A percentile compares a stretch with the other conserved stretches of the same genome.
Evolutionary conservation across 2,329 filamentous ascomycete species (phyloP).

Genomic region (Aspergillus glaucus): DNA sequence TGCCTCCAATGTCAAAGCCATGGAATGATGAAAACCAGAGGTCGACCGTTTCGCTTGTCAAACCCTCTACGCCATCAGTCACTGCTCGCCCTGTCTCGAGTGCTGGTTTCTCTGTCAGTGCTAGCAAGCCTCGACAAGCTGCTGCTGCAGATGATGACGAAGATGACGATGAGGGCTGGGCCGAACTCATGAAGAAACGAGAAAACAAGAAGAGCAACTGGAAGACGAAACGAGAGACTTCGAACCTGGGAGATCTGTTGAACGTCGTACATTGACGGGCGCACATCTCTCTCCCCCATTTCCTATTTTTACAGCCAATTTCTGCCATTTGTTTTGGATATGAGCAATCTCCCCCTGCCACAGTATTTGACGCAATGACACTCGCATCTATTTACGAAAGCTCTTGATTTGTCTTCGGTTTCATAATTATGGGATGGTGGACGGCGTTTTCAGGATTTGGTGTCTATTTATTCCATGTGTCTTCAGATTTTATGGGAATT

Average conservation of each 20-base stretch:
- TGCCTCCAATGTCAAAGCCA: constrained; percentile 26
- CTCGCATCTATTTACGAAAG: neutral
- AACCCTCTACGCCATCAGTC: constrained; percentile 20
- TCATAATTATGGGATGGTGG: neutral
- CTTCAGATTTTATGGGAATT: neutral
- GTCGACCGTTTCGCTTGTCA: constrained; percentile 13
- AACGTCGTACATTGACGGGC: constrained; percentile 29
- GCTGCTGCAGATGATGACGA: constrained; percentile 34
- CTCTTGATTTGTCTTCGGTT: neutral
- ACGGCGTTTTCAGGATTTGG: neutral
- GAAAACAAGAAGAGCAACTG: constrained; percentile 45
- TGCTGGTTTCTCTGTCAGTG: constrained; percentile 11
- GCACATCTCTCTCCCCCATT: neutral
- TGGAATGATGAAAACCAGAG: constrained; percentile 33
- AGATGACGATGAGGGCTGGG: constrained; percentile 45
- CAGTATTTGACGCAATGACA: constrained; percentile 1
- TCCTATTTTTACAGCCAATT: neutral
- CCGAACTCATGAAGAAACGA: constrained; percentile 45
- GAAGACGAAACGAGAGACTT: constrained; percentile 38
- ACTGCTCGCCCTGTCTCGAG: constrained; percentile 25
- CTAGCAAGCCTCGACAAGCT: constrained; percentile 9
- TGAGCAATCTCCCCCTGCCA: neutral
- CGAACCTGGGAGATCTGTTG: constrained; percentile 31
- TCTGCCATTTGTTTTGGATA: neutral
- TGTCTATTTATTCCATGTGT: neutral